phyloP scores from a whole-genome alignment of 306 rosid species.

The Pachyrhizus erosus region DNA sequence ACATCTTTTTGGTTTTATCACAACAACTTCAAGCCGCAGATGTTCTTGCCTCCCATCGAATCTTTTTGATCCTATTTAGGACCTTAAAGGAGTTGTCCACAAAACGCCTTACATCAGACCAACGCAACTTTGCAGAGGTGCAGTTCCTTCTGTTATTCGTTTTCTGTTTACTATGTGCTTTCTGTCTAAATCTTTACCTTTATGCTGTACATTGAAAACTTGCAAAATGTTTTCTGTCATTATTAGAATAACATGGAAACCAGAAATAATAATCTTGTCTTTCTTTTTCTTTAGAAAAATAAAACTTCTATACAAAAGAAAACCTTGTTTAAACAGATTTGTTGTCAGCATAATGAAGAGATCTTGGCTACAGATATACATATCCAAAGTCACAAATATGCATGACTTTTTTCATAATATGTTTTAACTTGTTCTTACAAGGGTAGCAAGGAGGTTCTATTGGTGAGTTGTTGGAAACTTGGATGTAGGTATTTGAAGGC shows the following conservation, averaged over 20 bases:
- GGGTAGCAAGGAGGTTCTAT: constrained; percentile 39
- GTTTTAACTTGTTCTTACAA: constrained; percentile 37
- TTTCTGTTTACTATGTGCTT: constrained; percentile 14
- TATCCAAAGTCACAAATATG: constrained; percentile 25
- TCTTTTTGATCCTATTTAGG: constrained; percentile 81
- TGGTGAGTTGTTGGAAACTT: constrained; percentile 39
- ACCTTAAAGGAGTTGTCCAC: constrained; percentile 89
- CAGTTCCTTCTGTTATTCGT: constrained; percentile 15
- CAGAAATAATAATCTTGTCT: background rate
- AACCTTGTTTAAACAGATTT: constrained; percentile 23
- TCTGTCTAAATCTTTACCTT: constrained; percentile 30
- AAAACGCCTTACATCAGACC: constrained; percentile 86
- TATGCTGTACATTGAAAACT: constrained; percentile 26
- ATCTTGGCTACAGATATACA: constrained; percentile 26
- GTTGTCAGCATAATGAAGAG: constrained; percentile 15
- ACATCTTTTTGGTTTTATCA: constrained; percentile 81
- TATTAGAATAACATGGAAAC: constrained; percentile 15
- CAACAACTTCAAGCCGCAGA: constrained; percentile 89
- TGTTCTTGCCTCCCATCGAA: constrained; percentile 82
- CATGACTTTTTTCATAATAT: background rate
- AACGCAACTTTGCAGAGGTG: constrained; percentile 93
- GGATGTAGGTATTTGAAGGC: constrained; percentile 38
- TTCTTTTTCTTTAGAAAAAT: constrained; percentile 1
- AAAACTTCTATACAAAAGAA: constrained; percentile 14
- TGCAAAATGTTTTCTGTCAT: background rate